Evolutionary conservation across 257 asterid species (phyloP).

Genomic region (Leonotis leonurus): DNA sequence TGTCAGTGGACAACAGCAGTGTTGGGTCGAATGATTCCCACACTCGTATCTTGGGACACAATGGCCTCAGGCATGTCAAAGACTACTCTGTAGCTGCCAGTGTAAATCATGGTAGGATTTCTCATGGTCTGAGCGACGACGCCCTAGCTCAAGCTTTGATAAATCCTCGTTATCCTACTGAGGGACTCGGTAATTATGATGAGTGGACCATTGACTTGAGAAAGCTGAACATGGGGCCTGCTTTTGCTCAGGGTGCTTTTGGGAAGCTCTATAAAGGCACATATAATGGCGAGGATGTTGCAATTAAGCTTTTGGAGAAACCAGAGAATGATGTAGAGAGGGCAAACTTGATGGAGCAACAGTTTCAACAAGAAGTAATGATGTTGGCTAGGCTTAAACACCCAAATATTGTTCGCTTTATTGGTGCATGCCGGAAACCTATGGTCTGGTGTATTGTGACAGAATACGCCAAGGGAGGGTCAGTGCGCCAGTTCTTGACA

Average conservation of each 20-base stretch:
- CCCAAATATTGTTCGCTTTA: slow-evolving; percentile 90
- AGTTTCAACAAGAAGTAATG: slow-evolving; percentile 98
- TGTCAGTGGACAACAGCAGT: slow-evolving; percentile 88
- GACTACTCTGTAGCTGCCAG: slow-evolving; percentile 78
- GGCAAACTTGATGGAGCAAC: slow-evolving; percentile 93
- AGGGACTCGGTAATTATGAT: slow-evolving; percentile 81
- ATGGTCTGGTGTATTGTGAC: slow-evolving; percentile 99
- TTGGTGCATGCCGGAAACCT: slow-evolving; percentile 92
- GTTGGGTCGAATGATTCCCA: slow-evolving; percentile 82
- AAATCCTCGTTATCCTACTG: slow-evolving; percentile 77
- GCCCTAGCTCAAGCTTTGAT: slow-evolving; percentile 90
- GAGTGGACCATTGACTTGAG: slow-evolving; percentile 93
- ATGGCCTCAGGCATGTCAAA: slow-evolving; percentile 80
- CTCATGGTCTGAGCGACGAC: slow-evolving; percentile 70
- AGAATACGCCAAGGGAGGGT: slow-evolving; percentile 97
- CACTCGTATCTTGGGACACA: slow-evolving; percentile 77
- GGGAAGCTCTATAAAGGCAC: slow-evolving; percentile 93
- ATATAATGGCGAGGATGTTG: slow-evolving; percentile 88
- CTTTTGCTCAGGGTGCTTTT: slow-evolving; percentile 98
- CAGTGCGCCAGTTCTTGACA: slow-evolving; percentile 82
- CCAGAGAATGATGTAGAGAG: slow-evolving; percentile 80
- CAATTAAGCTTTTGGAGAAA: slow-evolving; percentile 89
- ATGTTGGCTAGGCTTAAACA: slow-evolving; percentile 86
- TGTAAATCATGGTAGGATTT: slow-evolving; percentile 56
- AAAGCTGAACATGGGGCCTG: slow-evolving; percentile 95